Evolutionary conservation across 2,329 filamentous ascomycete species (phyloP), one percentile per base, ranked within the genome.

Genomic region (Ophiocordyceps australis): DNA sequence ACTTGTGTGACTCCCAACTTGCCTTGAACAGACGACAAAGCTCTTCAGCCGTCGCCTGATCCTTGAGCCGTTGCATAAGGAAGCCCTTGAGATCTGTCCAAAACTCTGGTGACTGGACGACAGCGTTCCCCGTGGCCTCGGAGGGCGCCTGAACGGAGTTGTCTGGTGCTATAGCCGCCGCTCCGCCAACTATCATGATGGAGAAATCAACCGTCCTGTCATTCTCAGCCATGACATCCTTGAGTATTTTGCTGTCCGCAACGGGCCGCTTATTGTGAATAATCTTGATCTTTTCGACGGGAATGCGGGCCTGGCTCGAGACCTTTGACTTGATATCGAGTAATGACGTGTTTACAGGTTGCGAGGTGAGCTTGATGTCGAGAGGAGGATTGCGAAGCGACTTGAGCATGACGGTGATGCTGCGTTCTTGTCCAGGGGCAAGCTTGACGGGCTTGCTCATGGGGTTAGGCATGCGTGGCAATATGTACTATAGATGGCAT

Each of bases 221-320:
- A 1, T 36, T 32, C 23, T 66, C 68, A 0, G 59, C 60, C 2
- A 85, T 37, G 1, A 91, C 45, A 30, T 93, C 85, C 29, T 68
- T 67, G 5, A 94, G 52, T 1, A 77, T 71, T 55, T 86, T 89
- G 36, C 62, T 69, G 41, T 92, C 82, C 0, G 64, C 46, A 0
- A 82, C 67, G 0, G 86, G 86, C 50, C 93, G 92, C 58, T 89
- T 91, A 49, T 79, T 79, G 44, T 76, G 67, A 33, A 98, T 55
- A 8, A 98, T 54, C 55, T 85, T 83, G 45, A 95, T 70, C 59
- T 91, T 93, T 20, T 75, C 69, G n/a, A 68, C 51, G 3, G 71
- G 62, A 30, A 79, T 63, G 15, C 62, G 56, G 5, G 74, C 66
- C 35, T 76, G 59, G 11, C 57, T 47, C 2, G 72, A 64, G 22